phyloP scores from a whole-genome alignment of 2,329 filamentous ascomycete species.

The Stagonosporopsis chrysanthemi region DNA sequence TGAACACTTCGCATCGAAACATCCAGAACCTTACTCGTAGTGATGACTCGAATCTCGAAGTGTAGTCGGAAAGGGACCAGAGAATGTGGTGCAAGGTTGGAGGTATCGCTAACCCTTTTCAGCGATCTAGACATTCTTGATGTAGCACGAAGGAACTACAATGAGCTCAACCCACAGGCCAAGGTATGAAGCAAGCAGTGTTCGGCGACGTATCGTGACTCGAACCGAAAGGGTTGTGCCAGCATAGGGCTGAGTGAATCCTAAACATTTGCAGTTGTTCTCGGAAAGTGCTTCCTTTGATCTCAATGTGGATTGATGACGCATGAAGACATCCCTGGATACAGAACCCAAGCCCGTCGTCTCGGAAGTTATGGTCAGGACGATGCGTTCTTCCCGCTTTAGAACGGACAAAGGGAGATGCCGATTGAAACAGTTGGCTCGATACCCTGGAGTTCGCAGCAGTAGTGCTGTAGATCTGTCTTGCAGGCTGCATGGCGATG shows the following conservation, averaged over 20 bases:
- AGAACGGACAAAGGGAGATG: not conserved
- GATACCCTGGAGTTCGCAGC: not conserved
- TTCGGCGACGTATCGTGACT: not conserved
- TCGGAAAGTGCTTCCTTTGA: not conserved
- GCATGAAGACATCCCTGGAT: not conserved
- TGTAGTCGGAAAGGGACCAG: not conserved
- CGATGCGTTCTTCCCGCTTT: too few species aligned
- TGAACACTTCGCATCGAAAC: conserved; percentile 2
- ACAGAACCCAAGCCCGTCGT: not conserved
- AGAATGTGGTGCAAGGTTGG: not conserved
- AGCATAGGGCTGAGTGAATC: not conserved
- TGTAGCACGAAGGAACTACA: not conserved
- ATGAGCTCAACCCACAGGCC: not conserved
- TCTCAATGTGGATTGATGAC: not conserved
- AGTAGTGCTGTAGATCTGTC: not conserved
- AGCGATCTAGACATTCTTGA: not conserved
- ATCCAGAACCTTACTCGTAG: too few species aligned
- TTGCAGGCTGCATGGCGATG: not conserved
- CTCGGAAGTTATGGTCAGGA: not conserved
- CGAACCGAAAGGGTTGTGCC: not conserved
- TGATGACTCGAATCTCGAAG: not conserved
- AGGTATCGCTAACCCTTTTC: not conserved
- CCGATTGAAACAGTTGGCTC: not conserved
- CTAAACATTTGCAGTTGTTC: not conserved
- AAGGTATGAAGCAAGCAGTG: not conserved